phyloP scores from a whole-genome alignment of 805 yeast genomes.

The Ogataea trehaloabstinens region DNA sequence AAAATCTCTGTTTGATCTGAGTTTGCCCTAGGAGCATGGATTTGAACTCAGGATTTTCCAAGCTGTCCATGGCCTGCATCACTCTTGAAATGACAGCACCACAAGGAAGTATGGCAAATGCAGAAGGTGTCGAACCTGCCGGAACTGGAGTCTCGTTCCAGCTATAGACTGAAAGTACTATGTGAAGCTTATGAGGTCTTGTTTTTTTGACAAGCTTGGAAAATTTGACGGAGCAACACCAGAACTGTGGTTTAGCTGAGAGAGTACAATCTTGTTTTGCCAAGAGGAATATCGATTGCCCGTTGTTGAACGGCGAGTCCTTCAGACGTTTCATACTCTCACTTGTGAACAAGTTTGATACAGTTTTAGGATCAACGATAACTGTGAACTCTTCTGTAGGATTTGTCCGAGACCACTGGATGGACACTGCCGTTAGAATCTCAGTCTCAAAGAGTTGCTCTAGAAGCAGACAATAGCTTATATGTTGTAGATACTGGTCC shows the following conservation, averaged over 20 bases:
- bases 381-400: constrained; percentile 39
- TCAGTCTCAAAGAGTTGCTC: constrained; percentile 56
- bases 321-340: constrained; percentile 53
- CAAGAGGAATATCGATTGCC: constrained; percentile 57
- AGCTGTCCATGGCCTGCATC: constrained; percentile 61
- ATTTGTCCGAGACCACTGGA: constrained; percentile 39
- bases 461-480: constrained; percentile 58
- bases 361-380: constrained; percentile 43
- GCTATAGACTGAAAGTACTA: constrained; percentile 50
- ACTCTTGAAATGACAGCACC: constrained; percentile 63
- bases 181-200: constrained; percentile 22
- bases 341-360: constrained; percentile 46
- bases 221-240: constrained; percentile 56
- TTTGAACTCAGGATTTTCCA: constrained; percentile 52
- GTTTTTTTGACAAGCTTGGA: constrained; percentile 17
- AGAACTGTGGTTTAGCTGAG: constrained; percentile 36
- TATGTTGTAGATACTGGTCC: constrained; percentile 52
- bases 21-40: constrained; percentile 28
- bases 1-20: constrained; percentile 40
- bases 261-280: constrained; percentile 41
- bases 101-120: constrained; percentile 50
- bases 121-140: constrained; percentile 26
- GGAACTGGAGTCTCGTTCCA: constrained; percentile 49
- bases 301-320: constrained; percentile 56
- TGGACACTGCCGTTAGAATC: constrained; percentile 44